phyloP scores from a whole-genome alignment of 352 stramenopile genomes.

The Stephanocyclus meneghinianus region DNA sequence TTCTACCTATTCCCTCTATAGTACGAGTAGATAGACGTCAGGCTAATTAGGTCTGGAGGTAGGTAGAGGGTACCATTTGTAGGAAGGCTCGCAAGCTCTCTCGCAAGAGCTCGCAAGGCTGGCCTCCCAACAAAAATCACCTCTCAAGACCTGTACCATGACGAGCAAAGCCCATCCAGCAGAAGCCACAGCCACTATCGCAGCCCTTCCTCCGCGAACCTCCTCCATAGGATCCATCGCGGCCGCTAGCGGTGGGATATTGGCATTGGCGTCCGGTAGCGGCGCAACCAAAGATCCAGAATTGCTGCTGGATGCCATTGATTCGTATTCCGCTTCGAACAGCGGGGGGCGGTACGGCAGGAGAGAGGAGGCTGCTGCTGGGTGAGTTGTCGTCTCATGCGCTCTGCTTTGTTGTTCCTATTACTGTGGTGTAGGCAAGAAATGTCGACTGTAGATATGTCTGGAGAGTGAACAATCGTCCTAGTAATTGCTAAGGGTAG shows the following conservation, averaged over 20 bases:
- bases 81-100: no score
- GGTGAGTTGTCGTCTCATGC: neutral
- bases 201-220: neutral
- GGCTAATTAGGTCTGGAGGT: no score
- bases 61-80: no score
- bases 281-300: slow-evolving; percentile 17
- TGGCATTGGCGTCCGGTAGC: neutral
- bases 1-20: no score
- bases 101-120: no score
- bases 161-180: neutral
- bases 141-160: slow-evolving; percentile 4
- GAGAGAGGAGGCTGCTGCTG: neutral
- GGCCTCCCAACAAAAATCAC: no score
- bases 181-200: slow-evolving; percentile 1
- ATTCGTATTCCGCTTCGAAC: neutral
- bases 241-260: neutral
- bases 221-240: neutral
- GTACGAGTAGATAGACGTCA: no score
- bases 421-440: no score
- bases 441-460: no score
- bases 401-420: neutral
- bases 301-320: slow-evolving; percentile 9
- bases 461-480: no score
- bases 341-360: neutral
- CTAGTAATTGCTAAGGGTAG: no score